Conservation (phyloP, 495 filamentous ascomycete species). For the Friedmanniomyces simplex region DNA sequence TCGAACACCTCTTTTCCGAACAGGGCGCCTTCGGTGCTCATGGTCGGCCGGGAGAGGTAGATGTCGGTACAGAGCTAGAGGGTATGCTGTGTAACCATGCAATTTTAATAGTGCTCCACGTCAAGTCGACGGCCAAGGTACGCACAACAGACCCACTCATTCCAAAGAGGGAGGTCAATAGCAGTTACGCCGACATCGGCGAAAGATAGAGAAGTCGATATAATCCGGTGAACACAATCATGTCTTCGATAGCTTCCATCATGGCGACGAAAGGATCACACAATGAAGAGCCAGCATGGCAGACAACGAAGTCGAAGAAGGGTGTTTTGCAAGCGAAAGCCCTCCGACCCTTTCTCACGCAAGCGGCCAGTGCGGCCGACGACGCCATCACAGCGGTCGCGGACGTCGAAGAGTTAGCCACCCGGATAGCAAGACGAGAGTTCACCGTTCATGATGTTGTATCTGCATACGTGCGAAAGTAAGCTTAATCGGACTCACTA, state of each 20-base stretch:
- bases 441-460: not conserved
- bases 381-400: not conserved
- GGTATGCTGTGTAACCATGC: no score
- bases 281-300: not conserved
- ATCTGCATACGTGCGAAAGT: not conserved
- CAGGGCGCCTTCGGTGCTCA: not conserved
- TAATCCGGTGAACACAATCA: no score
- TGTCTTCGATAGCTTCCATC: no score
- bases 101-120: no score
- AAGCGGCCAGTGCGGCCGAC: not conserved
- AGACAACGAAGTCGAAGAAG: not conserved
- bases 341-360: not conserved
- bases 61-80: not conserved
- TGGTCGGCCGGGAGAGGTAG: not conserved
- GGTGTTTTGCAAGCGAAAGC: not conserved
- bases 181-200: not conserved
- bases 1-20: conserved; percentile 2
- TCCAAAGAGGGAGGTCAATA: not conserved
- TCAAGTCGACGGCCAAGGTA: no score
- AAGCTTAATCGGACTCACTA: not conserved
- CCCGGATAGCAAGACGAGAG: not conserved
- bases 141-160: not conserved
- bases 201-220: no score
- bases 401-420: not conserved
- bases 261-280: not conserved